A percentile compares a stretch with the other conserved stretches of the same genome.
Evolutionary conservation across 345 rosid species (phyloP).

Genomic region (Aegle marmelos): DNA sequence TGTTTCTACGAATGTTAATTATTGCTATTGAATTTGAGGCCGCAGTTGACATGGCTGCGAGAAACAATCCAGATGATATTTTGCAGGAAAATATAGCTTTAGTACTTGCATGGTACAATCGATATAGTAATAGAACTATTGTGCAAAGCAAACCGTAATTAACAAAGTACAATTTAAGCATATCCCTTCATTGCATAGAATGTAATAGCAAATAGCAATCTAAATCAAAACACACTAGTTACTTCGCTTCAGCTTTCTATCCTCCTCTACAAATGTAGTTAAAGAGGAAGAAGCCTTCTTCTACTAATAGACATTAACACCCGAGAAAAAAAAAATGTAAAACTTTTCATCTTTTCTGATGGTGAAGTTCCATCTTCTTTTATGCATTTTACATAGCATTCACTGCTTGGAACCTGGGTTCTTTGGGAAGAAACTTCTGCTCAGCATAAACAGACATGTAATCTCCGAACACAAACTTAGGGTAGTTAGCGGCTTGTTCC

Average conservation of each 20-base stretch:
- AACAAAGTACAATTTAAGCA: neutral
- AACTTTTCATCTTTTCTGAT: neutral
- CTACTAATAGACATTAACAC: neutral
- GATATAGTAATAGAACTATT: neutral
- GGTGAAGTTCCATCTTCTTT: neutral
- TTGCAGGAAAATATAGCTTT: neutral
- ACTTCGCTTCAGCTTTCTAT: constrained; percentile 17
- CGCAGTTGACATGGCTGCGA: neutral
- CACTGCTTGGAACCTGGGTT: constrained; percentile 79
- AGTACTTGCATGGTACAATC: neutral
- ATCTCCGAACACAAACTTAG: constrained; percentile 85
- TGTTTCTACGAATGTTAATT: neutral
- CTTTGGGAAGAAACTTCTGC: constrained; percentile 89
- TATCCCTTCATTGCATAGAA: neutral
- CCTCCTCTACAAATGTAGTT: constrained; percentile 4
- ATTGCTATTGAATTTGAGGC: neutral
- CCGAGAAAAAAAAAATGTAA: neutral
- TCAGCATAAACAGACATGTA: constrained; percentile 82
- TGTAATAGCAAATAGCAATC: neutral
- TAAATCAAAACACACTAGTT: neutral
- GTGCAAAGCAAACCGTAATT: neutral
- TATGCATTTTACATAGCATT: constrained; percentile 36
- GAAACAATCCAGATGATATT: neutral
- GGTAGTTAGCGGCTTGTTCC: constrained; percentile 33
- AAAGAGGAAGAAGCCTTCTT: constrained; percentile 23